Conservation (phyloP, 148 eudicot genomes). For the Oxyria digyna region DNA sequence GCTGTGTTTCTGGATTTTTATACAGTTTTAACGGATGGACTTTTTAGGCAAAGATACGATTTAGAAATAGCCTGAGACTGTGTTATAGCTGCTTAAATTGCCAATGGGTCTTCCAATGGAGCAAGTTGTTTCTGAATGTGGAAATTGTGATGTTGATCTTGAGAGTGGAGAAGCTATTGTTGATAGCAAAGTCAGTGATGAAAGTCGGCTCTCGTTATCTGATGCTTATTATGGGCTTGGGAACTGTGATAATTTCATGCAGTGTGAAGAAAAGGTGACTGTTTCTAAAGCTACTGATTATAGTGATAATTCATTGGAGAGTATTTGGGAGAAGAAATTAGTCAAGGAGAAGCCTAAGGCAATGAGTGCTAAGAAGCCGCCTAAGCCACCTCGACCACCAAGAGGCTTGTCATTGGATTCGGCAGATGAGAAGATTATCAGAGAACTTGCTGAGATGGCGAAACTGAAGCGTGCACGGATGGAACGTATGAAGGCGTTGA, state of each 20-base stretch:
- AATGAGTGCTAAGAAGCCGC: conserved; percentile 58
- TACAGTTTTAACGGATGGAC: background rate
- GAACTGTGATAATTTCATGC: conserved; percentile 13
- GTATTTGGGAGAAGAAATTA: conserved; percentile 18
- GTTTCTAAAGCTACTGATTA: background rate
- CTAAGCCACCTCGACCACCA: conserved; percentile 68
- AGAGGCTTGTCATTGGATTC: conserved; percentile 68
- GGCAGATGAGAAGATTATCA: conserved; percentile 74
- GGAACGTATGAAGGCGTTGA: conserved; percentile 74
- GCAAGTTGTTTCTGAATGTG: conserved; percentile 16
- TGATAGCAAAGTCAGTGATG: conserved; percentile 12
- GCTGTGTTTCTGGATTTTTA: background rate
- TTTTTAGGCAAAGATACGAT: background rate
- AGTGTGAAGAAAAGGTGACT: conserved; percentile 18
- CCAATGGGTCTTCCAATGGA: conserved; percentile 19
- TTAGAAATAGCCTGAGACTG: background rate
- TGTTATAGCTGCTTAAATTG: background rate
- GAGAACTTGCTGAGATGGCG: conserved; percentile 68
- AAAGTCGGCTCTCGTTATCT: background rate
- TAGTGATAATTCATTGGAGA: conserved; percentile 18
- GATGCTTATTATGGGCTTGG: conserved; percentile 9
- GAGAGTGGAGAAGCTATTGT: conserved; percentile 31
- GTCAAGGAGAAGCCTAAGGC: conserved; percentile 46
- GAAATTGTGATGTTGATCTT: conserved; percentile 34
- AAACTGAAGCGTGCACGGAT: conserved; percentile 62